Base-by-base conservation (phyloP, 225 moss, liverwort and hornwort species). In the Antitrichia curtipendula region DNA sequence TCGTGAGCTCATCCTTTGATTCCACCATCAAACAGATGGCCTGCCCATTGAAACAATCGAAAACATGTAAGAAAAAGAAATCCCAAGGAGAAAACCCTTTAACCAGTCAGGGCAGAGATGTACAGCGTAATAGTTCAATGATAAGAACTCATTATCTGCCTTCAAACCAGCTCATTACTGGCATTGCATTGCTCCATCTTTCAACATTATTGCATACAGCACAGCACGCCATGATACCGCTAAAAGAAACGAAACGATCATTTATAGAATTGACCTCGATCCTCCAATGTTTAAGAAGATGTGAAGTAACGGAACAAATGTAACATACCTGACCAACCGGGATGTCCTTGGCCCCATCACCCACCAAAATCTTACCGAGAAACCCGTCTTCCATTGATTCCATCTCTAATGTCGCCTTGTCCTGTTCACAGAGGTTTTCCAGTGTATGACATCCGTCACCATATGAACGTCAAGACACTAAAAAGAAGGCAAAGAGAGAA, bases 371-470 rank as follows among this genome's bases (percentile, higher is more conserved):
- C 87, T 97, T 98, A 6, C 96, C 98, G 17, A 98, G 91, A 85
- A 94, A 93, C 23, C 98, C 97, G 29, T 98, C 97, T 85, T 98
- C 97, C 98, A 98, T 98, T 10, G 94, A 96, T 86, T 98, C 98
- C 97, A 98, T 98, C 92, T 98, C 97, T 83, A 98, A 71, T 36
- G 97, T 98, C 54, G 97, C 97, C 88, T 98, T 98, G 85, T 98
- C 98, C 95, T 96, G 90, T 91, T 92, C 25, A 88, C 52, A 64
- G 21, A 73, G 31, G 54, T 86, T 71, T 77, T 25, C 59, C 82
- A 83, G 40, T 80, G 27, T 23, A 75, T 40, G 23, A 68, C 66
- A 71, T 71, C 40, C 53, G 43, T 85, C 53, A 73, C 41, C 40
- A 57, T 62, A 68, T 45, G 29, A 76, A 80, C 49, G 50, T 78